Evolutionary conservation across 345 rosid genomes (phyloP).

Genomic region (Pelargonium nanum): DNA sequence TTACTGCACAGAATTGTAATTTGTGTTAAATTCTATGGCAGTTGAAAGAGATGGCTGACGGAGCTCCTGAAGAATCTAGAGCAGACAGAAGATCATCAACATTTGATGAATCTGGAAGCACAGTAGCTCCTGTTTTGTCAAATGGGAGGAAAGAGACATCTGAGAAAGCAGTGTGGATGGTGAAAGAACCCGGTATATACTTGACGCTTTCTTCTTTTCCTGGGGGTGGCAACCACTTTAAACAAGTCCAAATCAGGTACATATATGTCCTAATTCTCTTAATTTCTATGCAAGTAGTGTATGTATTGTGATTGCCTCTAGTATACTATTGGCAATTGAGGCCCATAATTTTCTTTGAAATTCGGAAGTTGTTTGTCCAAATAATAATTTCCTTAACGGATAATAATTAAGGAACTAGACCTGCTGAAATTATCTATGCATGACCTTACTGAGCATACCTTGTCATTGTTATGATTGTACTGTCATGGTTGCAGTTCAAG

Average conservation of each 20-base stretch:
- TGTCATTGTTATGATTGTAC: too few relatives aligned
- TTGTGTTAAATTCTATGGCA: slow-evolving; percentile 16
- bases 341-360: background rate
- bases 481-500: background rate
- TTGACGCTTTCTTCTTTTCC: slow-evolving; percentile 18
- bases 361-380: background rate
- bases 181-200: slow-evolving; percentile 16
- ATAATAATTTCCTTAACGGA: background rate
- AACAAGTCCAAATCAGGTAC: slow-evolving; percentile 24
- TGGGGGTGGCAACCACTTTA: slow-evolving; percentile 19
- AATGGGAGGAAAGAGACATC: slow-evolving; percentile 12
- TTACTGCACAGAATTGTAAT: background rate
- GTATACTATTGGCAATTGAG: background rate
- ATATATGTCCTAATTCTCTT: background rate
- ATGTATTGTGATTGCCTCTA: background rate
- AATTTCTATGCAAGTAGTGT: background rate
- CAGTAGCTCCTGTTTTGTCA: background rate
- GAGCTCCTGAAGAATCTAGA: slow-evolving; percentile 14
- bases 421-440: background rate
- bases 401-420: background rate
- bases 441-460: background rate
- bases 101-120: background rate
- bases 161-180: slow-evolving; percentile 18
- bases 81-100: background rate
- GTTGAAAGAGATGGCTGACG: slow-evolving; percentile 28